Evolutionary conservation across 2,329 filamentous ascomycete species (phyloP).

Genomic region (Talaromyces sp.): DNA sequence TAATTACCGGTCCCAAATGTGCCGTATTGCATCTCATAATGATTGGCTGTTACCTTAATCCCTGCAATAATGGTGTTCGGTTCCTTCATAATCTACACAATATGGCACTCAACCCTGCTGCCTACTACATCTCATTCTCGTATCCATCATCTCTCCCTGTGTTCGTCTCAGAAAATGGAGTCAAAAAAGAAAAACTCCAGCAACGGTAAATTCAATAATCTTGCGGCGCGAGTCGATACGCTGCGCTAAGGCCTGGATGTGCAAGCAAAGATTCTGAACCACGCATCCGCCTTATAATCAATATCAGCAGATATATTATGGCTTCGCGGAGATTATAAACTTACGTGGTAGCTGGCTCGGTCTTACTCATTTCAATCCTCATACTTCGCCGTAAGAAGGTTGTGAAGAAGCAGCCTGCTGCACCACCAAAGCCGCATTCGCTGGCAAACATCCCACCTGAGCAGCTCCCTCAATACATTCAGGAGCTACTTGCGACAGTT

Average conservation of each 20-base stretch:
- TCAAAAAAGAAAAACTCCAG: background rate
- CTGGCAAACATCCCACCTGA: slow-evolving; percentile 13
- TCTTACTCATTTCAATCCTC: slow-evolving; percentile 4
- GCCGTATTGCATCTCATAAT: background rate
- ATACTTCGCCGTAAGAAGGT: background rate
- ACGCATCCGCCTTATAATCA: no score
- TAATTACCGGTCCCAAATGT: background rate
- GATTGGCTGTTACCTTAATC: slow-evolving; percentile 4
- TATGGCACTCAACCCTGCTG: no score
- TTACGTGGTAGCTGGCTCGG: slow-evolving; percentile 3
- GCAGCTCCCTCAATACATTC: slow-evolving; percentile 13
- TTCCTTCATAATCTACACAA: no score
- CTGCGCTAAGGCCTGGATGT: background rate
- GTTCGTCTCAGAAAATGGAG: background rate
- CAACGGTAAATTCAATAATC: background rate
- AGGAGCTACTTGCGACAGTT: slow-evolving; percentile 11
- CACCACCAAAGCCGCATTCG: slow-evolving; percentile 9
- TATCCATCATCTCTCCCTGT: background rate
- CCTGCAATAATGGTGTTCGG: background rate
- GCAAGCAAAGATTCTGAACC: no score
- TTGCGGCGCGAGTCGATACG: background rate
- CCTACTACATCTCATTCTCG: background rate
- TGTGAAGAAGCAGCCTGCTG: slow-evolving; percentile 1
- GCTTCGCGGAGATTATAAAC: background rate
- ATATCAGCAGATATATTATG: background rate